These are phyloP conservation scores for Biancaea sappan DNA, from an alignment of 306 rosid species.

Conservation along the genomic window DNA sequence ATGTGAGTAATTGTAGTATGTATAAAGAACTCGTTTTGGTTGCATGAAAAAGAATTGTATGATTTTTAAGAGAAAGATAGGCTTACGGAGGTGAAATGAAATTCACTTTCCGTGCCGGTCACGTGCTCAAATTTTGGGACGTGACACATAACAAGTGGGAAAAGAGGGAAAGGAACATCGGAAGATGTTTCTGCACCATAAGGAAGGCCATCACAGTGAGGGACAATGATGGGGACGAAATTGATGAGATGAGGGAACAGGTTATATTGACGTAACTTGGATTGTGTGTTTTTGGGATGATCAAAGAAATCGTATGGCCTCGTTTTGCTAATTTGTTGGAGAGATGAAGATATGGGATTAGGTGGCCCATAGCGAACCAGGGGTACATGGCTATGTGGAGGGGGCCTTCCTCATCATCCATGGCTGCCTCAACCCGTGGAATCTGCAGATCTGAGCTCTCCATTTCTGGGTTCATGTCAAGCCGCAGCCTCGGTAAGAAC, in stretches of 20 bases:
- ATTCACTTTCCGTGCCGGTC: too few species aligned
- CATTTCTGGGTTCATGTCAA: too few species aligned
- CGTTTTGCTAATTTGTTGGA: constrained; percentile 38
- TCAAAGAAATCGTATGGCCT: constrained; percentile 33
- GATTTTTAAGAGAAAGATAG: too few species aligned
- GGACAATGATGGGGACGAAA: constrained; percentile 26
- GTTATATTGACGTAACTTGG: constrained; percentile 24
- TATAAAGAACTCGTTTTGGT: too few species aligned
- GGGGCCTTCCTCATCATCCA: constrained; percentile 4
- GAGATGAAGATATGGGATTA: constrained; percentile 20
- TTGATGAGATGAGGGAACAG: constrained; percentile 38
- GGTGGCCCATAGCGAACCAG: constrained; percentile 43
- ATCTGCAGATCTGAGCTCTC: too few species aligned
- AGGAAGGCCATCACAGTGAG: constrained; percentile 39
- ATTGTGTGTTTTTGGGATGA: constrained; percentile 29
- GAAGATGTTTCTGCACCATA: constrained; percentile 39
- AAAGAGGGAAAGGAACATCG: constrained; percentile 25
- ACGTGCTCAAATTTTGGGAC: too few species aligned
- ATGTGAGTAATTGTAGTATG: too few species aligned
- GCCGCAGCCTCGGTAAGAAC: too few species aligned
- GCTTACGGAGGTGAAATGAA: too few species aligned
- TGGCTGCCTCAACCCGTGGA: background rate
- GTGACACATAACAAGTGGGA: background rate
- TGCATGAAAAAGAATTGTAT: too few species aligned
- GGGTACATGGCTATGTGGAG: constrained; percentile 39